These are phyloP conservation scores for Podospora conica DNA, from an alignment of 495 filamentous ascomycete species.

Conservation along the genomic window DNA sequence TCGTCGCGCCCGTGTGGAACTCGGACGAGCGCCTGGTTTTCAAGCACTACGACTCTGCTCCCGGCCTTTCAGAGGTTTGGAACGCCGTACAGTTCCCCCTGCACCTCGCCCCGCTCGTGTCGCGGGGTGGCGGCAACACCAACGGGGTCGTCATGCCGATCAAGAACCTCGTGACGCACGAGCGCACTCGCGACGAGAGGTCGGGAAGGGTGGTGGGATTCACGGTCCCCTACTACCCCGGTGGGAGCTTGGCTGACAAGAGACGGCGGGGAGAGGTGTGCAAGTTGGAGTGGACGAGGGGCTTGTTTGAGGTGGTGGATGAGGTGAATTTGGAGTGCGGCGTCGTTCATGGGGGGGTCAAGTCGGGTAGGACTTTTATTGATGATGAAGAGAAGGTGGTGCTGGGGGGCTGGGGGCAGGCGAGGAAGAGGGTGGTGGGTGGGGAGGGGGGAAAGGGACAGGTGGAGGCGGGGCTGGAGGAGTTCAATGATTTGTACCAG, in stretches of 20 bases:
- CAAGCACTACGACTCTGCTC: background rate
- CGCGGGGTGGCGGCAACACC: background rate
- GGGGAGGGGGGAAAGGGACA: background rate
- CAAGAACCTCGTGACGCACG: background rate
- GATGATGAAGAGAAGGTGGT: background rate
- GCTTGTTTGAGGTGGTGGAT: slow-evolving; percentile 7
- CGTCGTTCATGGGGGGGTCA: background rate
- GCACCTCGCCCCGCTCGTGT: background rate
- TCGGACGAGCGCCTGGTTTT: background rate
- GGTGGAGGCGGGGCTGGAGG: background rate
- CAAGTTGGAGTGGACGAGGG: slow-evolving; percentile 4
- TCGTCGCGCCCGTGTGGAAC: background rate
- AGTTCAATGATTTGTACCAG: background rate
- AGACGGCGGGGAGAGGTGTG: background rate
- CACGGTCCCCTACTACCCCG: background rate
- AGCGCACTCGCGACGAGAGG: background rate
- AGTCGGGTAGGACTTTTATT: background rate
- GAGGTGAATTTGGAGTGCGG: slow-evolving; percentile 10
- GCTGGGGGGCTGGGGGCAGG: background rate
- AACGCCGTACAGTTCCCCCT: background rate
- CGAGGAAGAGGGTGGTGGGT: background rate
- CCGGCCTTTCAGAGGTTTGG: background rate
- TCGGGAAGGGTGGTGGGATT: slow-evolving; percentile 4
- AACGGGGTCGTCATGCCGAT: background rate
- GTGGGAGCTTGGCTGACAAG: background rate